Evolutionary conservation across 129 eudicot genomes (phyloP).

Genomic region (Logfia minima): DNA sequence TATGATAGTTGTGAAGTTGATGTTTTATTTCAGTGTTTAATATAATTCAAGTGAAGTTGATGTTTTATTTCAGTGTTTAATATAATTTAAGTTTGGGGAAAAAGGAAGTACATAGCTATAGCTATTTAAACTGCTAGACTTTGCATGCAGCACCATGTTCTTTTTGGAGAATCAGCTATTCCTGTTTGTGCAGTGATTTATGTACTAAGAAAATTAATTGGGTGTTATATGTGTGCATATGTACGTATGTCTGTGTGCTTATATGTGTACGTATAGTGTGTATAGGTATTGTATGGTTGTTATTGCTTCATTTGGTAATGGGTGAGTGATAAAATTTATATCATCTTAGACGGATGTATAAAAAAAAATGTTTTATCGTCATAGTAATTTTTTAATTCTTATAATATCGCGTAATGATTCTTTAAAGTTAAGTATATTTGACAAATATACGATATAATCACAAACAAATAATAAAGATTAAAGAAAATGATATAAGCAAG

Average conservation of each 20-base stretch:
- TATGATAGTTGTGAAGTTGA: background rate
- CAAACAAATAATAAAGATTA: background rate
- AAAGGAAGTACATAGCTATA: conserved; percentile 3
- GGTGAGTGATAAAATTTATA: background rate
- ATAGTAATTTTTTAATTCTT: too few species aligned
- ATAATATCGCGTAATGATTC: too few species aligned
- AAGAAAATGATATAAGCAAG: background rate
- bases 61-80: background rate
- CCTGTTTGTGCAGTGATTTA: background rate
- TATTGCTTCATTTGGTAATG: background rate
- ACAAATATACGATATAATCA: too few species aligned
- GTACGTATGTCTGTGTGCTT: background rate
- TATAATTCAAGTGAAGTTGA: background rate
- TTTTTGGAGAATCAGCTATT: background rate
- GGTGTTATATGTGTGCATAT: background rate
- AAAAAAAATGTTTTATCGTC: too few species aligned
- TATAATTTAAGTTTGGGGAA: background rate
- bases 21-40: background rate
- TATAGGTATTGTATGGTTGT: background rate
- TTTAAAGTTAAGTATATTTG: too few species aligned
- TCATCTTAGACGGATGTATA: too few species aligned
- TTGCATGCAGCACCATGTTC: background rate
- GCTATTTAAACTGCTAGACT: background rate
- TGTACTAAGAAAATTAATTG: background rate
- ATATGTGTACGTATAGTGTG: background rate